Evolutionary conservation across 2,329 filamentous ascomycete species (phyloP).

Genomic region (Aureobasidium zeae): DNA sequence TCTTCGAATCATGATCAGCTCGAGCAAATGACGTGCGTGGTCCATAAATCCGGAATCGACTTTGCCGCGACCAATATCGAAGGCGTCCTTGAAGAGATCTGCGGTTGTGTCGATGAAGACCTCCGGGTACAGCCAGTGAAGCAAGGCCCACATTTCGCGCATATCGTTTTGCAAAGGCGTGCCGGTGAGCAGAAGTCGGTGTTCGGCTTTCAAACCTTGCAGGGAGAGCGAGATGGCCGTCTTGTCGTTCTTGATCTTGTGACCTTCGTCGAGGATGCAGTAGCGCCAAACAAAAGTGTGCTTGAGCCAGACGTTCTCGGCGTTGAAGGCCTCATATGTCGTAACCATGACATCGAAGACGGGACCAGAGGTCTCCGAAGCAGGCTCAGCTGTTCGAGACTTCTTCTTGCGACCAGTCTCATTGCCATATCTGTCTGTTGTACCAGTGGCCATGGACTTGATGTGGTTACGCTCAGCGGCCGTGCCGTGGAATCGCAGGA

Average conservation of each 20-base stretch:
- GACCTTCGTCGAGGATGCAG: conserved; percentile 46
- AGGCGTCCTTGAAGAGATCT: conserved; percentile 45
- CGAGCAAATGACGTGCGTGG: conserved; percentile 43
- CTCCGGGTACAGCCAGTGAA: conserved; percentile 51
- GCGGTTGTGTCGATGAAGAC: conserved; percentile 45
- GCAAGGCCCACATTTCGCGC: conserved; percentile 47
- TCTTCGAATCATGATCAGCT: conserved; percentile 50
- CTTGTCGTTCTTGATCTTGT: conserved; percentile 43
- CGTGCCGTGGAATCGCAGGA: conserved; percentile 41
- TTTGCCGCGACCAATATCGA: conserved; percentile 47
- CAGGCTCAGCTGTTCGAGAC: conserved; percentile 24
- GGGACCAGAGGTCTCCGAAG: conserved; percentile 18
- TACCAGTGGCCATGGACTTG: conserved; percentile 40
- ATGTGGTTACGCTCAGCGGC: conserved; percentile 35
- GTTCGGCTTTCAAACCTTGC: conserved; percentile 38
- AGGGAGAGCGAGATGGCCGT: conserved; percentile 37
- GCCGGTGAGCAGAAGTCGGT: conserved; percentile 43
- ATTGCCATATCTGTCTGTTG: conserved; percentile 39
- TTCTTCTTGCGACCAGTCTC: conserved; percentile 26
- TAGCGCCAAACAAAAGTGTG: conserved; percentile 44
- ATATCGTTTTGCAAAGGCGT: conserved; percentile 53
- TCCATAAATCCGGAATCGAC: conserved; percentile 47
- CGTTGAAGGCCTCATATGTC: conserved; percentile 41
- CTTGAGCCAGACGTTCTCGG: conserved; percentile 42
- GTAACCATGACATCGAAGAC: conserved; percentile 40